Percentiles rank a stretch among this genome's conserved stretches.
These are phyloP conservation scores for Nyctanthes arbortristis DNA, from an alignment of 257 asterid genomes.

Conservation along the genomic window DNA sequence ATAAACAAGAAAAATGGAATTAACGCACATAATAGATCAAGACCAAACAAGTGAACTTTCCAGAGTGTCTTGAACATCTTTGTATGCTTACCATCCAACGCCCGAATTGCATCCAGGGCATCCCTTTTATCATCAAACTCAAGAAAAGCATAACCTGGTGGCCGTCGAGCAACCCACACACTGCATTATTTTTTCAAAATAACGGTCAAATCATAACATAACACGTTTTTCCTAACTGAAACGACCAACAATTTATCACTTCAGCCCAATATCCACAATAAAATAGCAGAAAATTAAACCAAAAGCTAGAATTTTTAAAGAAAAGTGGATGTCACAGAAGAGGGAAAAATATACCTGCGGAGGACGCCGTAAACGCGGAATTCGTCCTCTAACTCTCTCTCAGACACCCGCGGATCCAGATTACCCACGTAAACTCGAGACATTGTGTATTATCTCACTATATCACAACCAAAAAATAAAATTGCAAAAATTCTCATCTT, in stretches of 20 bases:
- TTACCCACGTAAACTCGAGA: slow-evolving; percentile 51
- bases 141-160: slow-evolving; percentile 69
- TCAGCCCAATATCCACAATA: background rate
- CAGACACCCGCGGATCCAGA: slow-evolving; percentile 45
- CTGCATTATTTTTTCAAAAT: slow-evolving; percentile 22
- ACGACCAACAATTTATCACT: background rate
- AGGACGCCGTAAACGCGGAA: slow-evolving; percentile 45
- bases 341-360: slow-evolving; percentile 28
- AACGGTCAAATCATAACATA: background rate
- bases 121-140: slow-evolving; percentile 60
- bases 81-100: slow-evolving; percentile 46
- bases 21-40: background rate
- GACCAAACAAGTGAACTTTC: background rate
- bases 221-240: background rate
- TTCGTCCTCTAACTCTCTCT: slow-evolving; percentile 52
- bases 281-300: background rate
- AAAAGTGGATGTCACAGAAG: background rate
- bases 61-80: background rate
- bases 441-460: slow-evolving; percentile 23
- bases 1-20: background rate
- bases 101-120: slow-evolving; percentile 57
- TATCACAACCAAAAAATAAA: background rate
- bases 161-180: slow-evolving; percentile 75
- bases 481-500: too few species aligned
- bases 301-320: background rate